Conservation (phyloP, 2,329 filamentous ascomycete genomes). For the Colletotrichum limetticola region DNA sequence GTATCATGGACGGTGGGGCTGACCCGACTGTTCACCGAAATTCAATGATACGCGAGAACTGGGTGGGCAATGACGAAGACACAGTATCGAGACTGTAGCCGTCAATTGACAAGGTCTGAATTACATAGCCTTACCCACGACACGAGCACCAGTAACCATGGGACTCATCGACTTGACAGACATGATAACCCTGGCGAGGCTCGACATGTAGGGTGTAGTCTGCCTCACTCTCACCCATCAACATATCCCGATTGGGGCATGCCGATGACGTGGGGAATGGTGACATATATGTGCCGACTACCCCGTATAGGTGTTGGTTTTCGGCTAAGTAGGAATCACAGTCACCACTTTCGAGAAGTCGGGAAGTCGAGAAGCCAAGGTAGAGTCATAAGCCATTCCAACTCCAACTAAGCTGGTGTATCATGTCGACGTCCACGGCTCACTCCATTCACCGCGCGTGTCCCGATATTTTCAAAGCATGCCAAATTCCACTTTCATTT, state of each 20-base stretch:
- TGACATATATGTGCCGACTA: not conserved
- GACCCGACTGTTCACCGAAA: too few relatives aligned
- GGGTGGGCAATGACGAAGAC: too few relatives aligned
- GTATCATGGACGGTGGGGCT: too few relatives aligned
- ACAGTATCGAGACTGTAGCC: too few relatives aligned
- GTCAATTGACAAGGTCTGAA: too few relatives aligned
- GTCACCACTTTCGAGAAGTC: not conserved
- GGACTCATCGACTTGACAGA: not conserved
- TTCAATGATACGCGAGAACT: too few relatives aligned
- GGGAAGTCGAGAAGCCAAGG: constrained; percentile 1
- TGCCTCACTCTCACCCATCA: not conserved
- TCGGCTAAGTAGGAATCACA: not conserved
- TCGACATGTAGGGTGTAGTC: not conserved
- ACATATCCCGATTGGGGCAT: not conserved
- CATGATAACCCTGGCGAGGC: not conserved
- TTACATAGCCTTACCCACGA: too few relatives aligned
- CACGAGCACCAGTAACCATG: too few relatives aligned
- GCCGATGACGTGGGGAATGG: not conserved
- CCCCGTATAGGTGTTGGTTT: not conserved
- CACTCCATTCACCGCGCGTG: constrained; percentile 17
- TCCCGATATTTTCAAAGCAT: constrained; percentile 32
- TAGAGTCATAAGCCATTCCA: constrained; percentile 32
- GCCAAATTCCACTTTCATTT: constrained; percentile 36
- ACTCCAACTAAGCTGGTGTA: constrained; percentile 33
- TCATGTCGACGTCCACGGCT: constrained; percentile 31